Percentiles rank a stretch among this genome's conserved stretches.
phyloP scores from a whole-genome alignment of 495 filamentous ascomycete genomes.

The Penicillium tannophilum region DNA sequence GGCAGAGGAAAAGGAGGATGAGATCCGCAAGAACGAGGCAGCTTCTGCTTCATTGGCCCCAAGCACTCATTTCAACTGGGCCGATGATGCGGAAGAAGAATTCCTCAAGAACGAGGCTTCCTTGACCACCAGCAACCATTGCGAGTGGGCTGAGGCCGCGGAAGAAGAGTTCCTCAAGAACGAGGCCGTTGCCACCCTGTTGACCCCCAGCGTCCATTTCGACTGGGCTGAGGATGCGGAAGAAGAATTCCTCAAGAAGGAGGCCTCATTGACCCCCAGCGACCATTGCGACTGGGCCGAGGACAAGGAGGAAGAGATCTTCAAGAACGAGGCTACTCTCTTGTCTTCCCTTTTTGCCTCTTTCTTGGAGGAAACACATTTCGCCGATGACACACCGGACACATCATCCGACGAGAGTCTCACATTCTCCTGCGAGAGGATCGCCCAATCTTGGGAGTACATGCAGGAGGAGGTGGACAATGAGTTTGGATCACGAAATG shows the following conservation, averaged over 20 bases:
- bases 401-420: too few relatives aligned
- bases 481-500: neutral
- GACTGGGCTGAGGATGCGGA: slow-evolving; percentile 1
- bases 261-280: neutral
- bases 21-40: neutral
- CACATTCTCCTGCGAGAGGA: too few relatives aligned
- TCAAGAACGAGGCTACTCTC: too few relatives aligned
- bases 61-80: neutral
- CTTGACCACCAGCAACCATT: neutral
- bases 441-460: neutral
- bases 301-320: neutral
- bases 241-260: neutral
- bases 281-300: neutral
- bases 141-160: neutral
- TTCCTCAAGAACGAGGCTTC: neutral
- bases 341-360: too few relatives aligned
- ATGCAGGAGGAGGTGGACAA: neutral
- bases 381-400: too few relatives aligned
- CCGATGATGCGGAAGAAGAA: slow-evolving; percentile 1
- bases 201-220: too few relatives aligned
- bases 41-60: neutral
- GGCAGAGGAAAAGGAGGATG: neutral
- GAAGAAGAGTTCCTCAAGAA: neutral
- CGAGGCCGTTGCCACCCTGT: neutral
- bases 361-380: too few relatives aligned